Evolutionary conservation across 371 early-diverging fungal species (phyloP).

Genomic region (Mucor racemosus): DNA sequence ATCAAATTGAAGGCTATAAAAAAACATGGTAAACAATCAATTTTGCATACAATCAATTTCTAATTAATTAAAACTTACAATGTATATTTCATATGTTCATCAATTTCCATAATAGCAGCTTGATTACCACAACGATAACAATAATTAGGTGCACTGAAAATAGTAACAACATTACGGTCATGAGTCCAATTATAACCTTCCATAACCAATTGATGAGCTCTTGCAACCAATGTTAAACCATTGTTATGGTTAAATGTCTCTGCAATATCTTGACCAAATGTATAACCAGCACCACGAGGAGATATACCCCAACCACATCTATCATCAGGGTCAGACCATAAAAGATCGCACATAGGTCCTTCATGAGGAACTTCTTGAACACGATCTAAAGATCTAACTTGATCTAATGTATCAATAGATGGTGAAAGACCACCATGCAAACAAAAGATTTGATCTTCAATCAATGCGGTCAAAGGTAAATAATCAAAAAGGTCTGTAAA

Average conservation of each 20-base stretch:
- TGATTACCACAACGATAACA: constrained; percentile 99
- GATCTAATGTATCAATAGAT: constrained; percentile 95
- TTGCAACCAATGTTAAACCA: constrained; percentile 89
- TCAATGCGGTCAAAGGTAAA: constrained; percentile 95
- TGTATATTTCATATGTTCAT: constrained; percentile 91
- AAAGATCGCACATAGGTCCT: constrained; percentile 96
- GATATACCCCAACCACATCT: constrained; percentile 97
- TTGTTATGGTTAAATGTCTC: constrained; percentile 98
- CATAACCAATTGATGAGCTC: constrained; percentile 97
- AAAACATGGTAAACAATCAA: neutral
- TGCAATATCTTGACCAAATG: constrained; percentile 97
- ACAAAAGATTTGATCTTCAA: constrained; percentile 84
- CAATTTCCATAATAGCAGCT: constrained; percentile 97
- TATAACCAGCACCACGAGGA: constrained; percentile 98
- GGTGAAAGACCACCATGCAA: constrained; percentile 99
- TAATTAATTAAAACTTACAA: constrained; percentile 64
- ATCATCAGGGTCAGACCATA: constrained; percentile 99
- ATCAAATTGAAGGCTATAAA: constrained; percentile 94
- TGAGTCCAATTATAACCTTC: constrained; percentile 97
- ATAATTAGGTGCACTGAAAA: constrained; percentile 99
- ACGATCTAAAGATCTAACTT: constrained; percentile 96
- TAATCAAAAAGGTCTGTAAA: constrained; percentile 99
- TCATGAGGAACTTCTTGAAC: constrained; percentile 99
- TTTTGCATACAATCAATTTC: neutral
- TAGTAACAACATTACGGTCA: constrained; percentile 98